Conservation (phyloP, 208 protist species). For the Wallacemonas sp. region DNA sequence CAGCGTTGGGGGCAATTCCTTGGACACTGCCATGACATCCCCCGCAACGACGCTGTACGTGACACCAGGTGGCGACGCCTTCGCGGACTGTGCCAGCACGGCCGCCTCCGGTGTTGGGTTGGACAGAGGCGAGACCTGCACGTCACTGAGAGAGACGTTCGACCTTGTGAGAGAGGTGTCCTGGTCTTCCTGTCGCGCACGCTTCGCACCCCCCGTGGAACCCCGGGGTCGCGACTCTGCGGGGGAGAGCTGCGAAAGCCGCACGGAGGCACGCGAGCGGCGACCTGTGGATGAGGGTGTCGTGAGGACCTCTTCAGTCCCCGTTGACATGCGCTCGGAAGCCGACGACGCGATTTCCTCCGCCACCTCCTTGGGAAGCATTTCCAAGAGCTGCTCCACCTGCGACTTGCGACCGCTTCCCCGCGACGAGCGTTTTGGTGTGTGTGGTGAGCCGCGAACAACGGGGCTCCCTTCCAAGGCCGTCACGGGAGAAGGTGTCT, state of each 20-base stretch:
- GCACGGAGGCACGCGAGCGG: constrained; percentile 14
- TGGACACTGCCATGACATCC: constrained; percentile 5
- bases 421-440: constrained; percentile 13
- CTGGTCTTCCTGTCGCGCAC: background rate
- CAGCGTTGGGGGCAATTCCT: background rate
- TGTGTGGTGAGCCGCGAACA: background rate
- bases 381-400: constrained; percentile 37
- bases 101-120: too few relatives aligned
- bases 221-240: background rate
- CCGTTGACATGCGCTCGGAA: constrained; percentile 49
- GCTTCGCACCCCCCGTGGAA: background rate
- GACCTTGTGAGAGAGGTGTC: background rate
- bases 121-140: constrained; percentile 4
- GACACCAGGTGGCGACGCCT: background rate
- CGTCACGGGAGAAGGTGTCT: background rate
- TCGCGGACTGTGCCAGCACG: too few relatives aligned
- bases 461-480: background rate
- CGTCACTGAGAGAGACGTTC: background rate
- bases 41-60: constrained; percentile 5
- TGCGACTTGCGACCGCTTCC: constrained; percentile 24
- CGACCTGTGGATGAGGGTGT: background rate
- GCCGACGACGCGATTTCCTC: constrained; percentile 38
- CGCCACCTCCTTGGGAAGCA: constrained; percentile 35
- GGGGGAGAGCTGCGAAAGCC: constrained; percentile 12
- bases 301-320: too few relatives aligned